These are phyloP conservation scores for Globisporangium nodosum DNA, from an alignment of 352 stramenopile species.

Conservation along the genomic window DNA sequence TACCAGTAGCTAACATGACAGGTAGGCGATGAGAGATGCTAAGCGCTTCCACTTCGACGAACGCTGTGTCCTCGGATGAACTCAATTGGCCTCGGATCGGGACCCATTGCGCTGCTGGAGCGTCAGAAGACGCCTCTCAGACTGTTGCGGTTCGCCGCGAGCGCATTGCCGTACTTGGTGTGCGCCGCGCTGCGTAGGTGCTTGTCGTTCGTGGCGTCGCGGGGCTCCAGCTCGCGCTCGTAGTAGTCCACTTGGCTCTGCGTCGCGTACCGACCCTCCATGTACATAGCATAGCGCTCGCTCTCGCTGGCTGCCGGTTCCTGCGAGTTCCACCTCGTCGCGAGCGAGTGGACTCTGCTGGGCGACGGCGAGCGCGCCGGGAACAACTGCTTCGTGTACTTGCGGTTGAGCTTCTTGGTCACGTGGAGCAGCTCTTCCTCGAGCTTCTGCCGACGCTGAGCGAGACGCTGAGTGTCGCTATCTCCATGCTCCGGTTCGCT, in stretches of 20 bases:
- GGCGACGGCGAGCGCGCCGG: slow-evolving; percentile 18
- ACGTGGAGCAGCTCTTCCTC: slow-evolving; percentile 48
- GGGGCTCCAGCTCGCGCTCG: slow-evolving; percentile 32
- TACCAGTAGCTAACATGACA: slow-evolving; percentile 35
- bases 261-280: slow-evolving; percentile 47
- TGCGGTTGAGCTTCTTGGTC: slow-evolving; percentile 66
- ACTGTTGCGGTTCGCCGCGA: slow-evolving; percentile 46
- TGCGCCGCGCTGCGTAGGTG: slow-evolving; percentile 43
- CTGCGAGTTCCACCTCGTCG: slow-evolving; percentile 38
- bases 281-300: slow-evolving; percentile 49
- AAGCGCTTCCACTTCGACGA: no score
- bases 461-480: slow-evolving; percentile 13
- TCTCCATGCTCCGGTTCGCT: neutral
- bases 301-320: slow-evolving; percentile 23
- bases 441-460: slow-evolving; percentile 28
- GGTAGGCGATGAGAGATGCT: no score
- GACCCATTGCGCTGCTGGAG: neutral
- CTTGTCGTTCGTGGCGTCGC: slow-evolving; percentile 38
- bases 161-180: slow-evolving; percentile 68
- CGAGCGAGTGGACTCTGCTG: slow-evolving; percentile 31
- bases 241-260: slow-evolving; percentile 62
- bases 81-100: no score
- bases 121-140: slow-evolving; percentile 49
- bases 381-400: slow-evolving; percentile 57
- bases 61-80: no score